phyloP scores from a whole-genome alignment of 2,329 filamentous ascomycete species.

The Verticillium dahliae region DNA sequence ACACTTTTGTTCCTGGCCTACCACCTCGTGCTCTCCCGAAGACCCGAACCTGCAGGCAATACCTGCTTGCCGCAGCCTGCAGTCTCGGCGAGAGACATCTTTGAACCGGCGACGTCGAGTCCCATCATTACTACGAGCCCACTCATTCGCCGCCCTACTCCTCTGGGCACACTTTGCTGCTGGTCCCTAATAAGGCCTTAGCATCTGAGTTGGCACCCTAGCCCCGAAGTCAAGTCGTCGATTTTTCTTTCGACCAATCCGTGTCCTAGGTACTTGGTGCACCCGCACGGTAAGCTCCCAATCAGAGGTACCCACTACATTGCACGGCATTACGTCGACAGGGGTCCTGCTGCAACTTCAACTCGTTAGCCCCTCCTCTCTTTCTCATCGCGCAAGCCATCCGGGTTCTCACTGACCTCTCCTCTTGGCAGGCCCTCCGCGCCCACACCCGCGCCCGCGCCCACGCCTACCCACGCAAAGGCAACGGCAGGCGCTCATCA shows the following conservation, averaged over 20 bases:
- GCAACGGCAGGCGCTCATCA: not conserved
- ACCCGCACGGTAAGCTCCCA: not conserved
- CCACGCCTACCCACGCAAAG: not conserved
- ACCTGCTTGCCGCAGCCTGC: not conserved
- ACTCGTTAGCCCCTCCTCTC: not conserved
- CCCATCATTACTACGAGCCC: too few species aligned
- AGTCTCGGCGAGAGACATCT: not conserved
- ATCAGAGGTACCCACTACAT: not conserved
- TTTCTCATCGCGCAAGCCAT: constrained; percentile 14
- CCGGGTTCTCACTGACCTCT: constrained; percentile 19
- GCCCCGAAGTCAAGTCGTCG: not conserved
- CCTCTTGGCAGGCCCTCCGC: not conserved
- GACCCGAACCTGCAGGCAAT: not conserved
- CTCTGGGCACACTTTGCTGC: not conserved
- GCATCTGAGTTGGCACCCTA: not conserved
- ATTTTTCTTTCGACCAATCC: not conserved
- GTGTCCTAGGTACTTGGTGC: not conserved
- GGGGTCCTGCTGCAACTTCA: not conserved
- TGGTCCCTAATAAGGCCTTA: not conserved
- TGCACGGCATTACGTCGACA: not conserved
- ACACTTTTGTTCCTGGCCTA: not conserved
- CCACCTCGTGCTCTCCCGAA: not conserved
- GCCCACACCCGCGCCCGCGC: not conserved
- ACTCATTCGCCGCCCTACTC: not conserved
- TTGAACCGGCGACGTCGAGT: not conserved